Conservation (phyloP, 192 early-diverging fungal species). For the Gamsiella multidivaricata region DNA sequence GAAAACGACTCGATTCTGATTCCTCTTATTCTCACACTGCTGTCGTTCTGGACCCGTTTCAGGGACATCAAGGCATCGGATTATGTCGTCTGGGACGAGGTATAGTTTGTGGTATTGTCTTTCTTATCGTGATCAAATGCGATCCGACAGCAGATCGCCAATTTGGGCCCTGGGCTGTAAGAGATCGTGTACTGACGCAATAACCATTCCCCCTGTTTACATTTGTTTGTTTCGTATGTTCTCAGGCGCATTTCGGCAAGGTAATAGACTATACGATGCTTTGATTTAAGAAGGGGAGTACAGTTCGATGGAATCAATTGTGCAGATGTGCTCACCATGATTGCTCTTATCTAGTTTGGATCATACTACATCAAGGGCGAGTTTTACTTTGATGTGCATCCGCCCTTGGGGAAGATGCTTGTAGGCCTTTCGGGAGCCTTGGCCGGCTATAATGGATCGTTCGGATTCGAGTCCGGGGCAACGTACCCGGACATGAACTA, state of each 20-base stretch:
- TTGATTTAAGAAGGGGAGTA: too few relatives aligned
- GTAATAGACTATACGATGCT: too few relatives aligned
- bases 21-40: constrained; percentile 64
- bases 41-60: constrained; percentile 75
- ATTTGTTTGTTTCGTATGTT: neutral
- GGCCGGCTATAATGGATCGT: constrained; percentile 88
- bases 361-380: constrained; percentile 91
- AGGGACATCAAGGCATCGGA: constrained; percentile 68
- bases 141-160: neutral
- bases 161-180: too few relatives aligned
- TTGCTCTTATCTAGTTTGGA: constrained; percentile 76
- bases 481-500: constrained; percentile 90
- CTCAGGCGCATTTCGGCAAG: constrained; percentile 69
- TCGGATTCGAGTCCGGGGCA: constrained; percentile 83
- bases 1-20: constrained; percentile 63
- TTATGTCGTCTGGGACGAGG: constrained; percentile 83
- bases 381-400: constrained; percentile 99
- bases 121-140: neutral
- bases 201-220: neutral
- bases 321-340: neutral
- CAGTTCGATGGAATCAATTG: too few relatives aligned
- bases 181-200: constrained; percentile 9
- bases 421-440: constrained; percentile 86
- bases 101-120: constrained; percentile 23
- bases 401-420: constrained; percentile 97